phyloP scores from a whole-genome alignment of 2,329 filamentous ascomycete species.

The Colletotrichum kahawae region DNA sequence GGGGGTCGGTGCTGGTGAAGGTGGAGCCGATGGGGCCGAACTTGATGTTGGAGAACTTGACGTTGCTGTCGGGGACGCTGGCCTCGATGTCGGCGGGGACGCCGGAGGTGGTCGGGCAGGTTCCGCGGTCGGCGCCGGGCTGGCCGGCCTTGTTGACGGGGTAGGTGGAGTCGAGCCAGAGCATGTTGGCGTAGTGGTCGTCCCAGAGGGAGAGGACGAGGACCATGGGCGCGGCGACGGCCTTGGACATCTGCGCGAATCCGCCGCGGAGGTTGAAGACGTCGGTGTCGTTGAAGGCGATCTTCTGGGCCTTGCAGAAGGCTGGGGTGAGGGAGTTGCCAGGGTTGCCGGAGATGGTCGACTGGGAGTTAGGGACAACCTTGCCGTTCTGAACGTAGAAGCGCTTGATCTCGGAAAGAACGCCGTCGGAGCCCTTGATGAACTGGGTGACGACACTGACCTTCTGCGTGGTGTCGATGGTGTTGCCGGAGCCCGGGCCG shows the following conservation, averaged over 20 bases:
- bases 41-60: constrained; percentile 62
- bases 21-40: constrained; percentile 61
- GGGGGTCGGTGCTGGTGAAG: constrained; percentile 31
- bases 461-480: constrained; percentile 62
- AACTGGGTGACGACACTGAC: constrained; percentile 74
- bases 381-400: constrained; percentile 69
- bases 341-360: constrained; percentile 39
- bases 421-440: constrained; percentile 49
- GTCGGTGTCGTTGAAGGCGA: constrained; percentile 57
- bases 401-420: constrained; percentile 65
- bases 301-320: constrained; percentile 66
- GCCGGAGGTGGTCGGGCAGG: constrained; percentile 57
- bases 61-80: constrained; percentile 50
- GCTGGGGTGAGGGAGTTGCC: constrained; percentile 58
- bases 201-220: constrained; percentile 63
- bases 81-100: constrained; percentile 54
- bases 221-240: constrained; percentile 47
- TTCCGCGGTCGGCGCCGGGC: constrained; percentile 58
- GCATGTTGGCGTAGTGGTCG: constrained; percentile 47
- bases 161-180: constrained; percentile 75
- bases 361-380: constrained; percentile 59
- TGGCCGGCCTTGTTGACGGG: constrained; percentile 46
- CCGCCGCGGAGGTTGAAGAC: constrained; percentile 63
- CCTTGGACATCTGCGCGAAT: constrained; percentile 58
- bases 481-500: constrained; percentile 57